These are phyloP conservation scores for Tulasnella sp. DNA, from an alignment of 768 basidiomycete genomes.

Conservation along the genomic window DNA sequence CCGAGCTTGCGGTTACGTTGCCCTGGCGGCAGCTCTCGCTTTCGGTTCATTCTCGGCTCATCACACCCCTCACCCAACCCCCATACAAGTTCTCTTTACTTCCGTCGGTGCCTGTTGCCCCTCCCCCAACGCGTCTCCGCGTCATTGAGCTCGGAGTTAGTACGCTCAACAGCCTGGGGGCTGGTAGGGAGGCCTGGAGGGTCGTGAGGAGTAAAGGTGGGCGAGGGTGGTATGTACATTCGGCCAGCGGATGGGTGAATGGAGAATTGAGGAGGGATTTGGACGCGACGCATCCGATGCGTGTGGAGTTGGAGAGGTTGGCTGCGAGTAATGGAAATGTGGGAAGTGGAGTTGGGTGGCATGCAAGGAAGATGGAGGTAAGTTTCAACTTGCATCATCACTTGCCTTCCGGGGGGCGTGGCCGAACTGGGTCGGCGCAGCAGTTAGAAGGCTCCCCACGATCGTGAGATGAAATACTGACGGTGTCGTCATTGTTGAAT, in stretches of 20 bases:
- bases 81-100: slow-evolving; percentile 59
- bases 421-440: no score
- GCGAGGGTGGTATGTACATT: slow-evolving; percentile 90
- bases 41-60: slow-evolving; percentile 62
- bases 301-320: slow-evolving; percentile 59
- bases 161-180: slow-evolving; percentile 60
- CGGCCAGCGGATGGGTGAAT: slow-evolving; percentile 71
- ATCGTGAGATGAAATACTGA: no score
- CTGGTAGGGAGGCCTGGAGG: slow-evolving; percentile 77
- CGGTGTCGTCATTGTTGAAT: background rate
- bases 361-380: slow-evolving; percentile 94
- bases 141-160: slow-evolving; percentile 76
- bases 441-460: no score
- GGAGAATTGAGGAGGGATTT: slow-evolving; percentile 51
- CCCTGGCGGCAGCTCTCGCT: slow-evolving; percentile 60
- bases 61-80: slow-evolving; percentile 68
- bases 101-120: slow-evolving; percentile 27
- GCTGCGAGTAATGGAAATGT: slow-evolving; percentile 80
- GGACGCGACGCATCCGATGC: slow-evolving; percentile 49
- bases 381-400: slow-evolving; percentile 25
- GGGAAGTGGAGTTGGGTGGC: slow-evolving; percentile 89
- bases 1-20: slow-evolving; percentile 45
- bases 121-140: slow-evolving; percentile 59
- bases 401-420: no score
- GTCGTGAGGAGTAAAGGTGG: slow-evolving; percentile 88